Conservation (phyloP, 768 basidiomycete species). For the Termitomyces sp. region DNA sequence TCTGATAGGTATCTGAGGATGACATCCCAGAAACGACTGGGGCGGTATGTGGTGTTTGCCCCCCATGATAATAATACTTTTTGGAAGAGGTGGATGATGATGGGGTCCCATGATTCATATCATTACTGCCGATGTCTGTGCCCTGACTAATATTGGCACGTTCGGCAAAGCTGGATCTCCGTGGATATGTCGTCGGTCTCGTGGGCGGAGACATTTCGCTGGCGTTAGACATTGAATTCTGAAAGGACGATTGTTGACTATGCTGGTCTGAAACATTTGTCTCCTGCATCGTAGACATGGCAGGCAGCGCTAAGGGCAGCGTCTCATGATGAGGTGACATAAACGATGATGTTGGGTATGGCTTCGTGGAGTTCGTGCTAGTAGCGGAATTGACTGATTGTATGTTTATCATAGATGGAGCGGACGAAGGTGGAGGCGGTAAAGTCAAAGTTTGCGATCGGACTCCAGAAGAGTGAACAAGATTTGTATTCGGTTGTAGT, state of each 20-base stretch:
- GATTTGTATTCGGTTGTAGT: conserved; percentile 17
- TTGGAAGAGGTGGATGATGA: conserved; percentile 3
- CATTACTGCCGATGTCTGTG: conserved; percentile 14
- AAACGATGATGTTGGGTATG: conserved; percentile 32
- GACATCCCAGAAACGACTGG: conserved; percentile 14
- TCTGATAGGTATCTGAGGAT: conserved; percentile 6
- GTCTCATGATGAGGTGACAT: conserved; percentile 33
- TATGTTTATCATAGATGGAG: conserved; percentile 11
- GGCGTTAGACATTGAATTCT: conserved; percentile 1
- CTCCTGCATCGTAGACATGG: conserved; percentile 24
- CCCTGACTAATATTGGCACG: conserved; percentile 21
- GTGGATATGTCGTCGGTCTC: conserved; percentile 18
- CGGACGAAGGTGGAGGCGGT: conserved; percentile 19
- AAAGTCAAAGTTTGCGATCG: conserved; percentile 15
- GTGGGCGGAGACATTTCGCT: conserved; percentile 5
- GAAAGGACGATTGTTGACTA: conserved; percentile 1
- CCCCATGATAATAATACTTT: conserved; percentile 6
- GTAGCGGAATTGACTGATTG: conserved; percentile 11
- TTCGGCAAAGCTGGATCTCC: conserved; percentile 33
- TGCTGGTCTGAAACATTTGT: conserved; percentile 20
- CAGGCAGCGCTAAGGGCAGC: conserved; percentile 25
- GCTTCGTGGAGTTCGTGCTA: conserved; percentile 23
- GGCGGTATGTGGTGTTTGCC: conserved; percentile 15
- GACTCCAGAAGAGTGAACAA: conserved; percentile 9
- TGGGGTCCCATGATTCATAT: conserved; percentile 9